Base-by-base conservation (phyloP, 805 yeast genomes). In the Candida multigemmis region DNA sequence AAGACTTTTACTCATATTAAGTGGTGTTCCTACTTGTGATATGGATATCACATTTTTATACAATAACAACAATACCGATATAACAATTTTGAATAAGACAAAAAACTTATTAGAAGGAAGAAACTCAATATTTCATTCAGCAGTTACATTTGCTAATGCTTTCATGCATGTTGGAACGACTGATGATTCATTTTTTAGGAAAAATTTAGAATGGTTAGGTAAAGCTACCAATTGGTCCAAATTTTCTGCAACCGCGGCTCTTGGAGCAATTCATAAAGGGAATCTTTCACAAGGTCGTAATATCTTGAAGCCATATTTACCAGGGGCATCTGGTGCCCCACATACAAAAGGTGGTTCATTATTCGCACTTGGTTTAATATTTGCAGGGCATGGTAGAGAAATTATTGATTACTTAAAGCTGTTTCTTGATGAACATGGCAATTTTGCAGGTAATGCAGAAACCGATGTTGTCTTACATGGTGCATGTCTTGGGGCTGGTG, bases 171-270 rank as follows among this genome's bases (percentile, higher is more conserved):
- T 91, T 20, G 98, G 97, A 32, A 91, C 98, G 9, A 84, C 97
- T 6, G 93, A 83, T 46, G 96, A 91, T 51, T 74, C 86, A 0
- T 91, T 91, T 46, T 81, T 89, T 57, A 71, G 95, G 50, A 71
- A 79, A 23, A 91, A 91, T 48, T 65, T 86, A 45, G 96, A 89
- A 44, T 91, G 97, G 96, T 66, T 91, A 40, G 93, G 94, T 23
- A 84, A 86, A 56, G 96, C 98, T n/a, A 78, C 89, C 24, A 86
- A 89, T 55, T 91, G 98, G 98, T 86, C 96, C 5, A 91, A 89
- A 50, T 91, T 91, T 53, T 77, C 95, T 0, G 96, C 97, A 2
- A 89, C 97, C 9, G 97, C 97, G 6, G 96, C 97, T 9, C 63
- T 91, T 35, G 98, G 98, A 49, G 97, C 89, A 16, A 87, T 91